phyloP scores from a whole-genome alignment of 2,329 filamentous ascomycete genomes.

The Chalaropsis thielavioides region DNA sequence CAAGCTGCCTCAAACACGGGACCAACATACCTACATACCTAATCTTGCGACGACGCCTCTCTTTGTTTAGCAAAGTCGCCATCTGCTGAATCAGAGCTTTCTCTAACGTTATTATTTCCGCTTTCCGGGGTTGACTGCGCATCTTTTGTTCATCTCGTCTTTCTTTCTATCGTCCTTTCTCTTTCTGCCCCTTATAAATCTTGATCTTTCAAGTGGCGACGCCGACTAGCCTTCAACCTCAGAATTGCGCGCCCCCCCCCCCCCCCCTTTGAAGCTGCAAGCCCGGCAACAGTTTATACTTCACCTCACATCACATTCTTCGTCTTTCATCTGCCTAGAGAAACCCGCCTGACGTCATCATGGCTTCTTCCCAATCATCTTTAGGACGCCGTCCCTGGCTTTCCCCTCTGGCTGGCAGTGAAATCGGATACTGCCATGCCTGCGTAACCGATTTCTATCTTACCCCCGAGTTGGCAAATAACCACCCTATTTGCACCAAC shows the following conservation, averaged over 20 bases:
- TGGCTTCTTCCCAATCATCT: background rate
- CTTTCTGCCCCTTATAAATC: background rate
- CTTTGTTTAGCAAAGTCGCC: background rate
- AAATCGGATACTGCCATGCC: constrained; percentile 60
- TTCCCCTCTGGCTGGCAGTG: background rate
- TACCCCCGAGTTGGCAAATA: constrained; percentile 41
- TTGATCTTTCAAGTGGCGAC: background rate
- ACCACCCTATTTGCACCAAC: constrained; percentile 53
- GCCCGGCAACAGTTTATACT: background rate
- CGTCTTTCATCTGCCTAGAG: background rate
- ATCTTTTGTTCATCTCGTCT: background rate
- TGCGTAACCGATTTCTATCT: constrained; percentile 70
- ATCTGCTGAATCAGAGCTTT: background rate
- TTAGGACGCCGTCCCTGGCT: background rate
- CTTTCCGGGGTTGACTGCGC: background rate
- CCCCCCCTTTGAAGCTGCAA: too few species aligned
- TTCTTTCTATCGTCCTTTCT: background rate
- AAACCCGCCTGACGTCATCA: constrained; percentile 4
- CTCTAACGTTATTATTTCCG: background rate
- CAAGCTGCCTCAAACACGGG: background rate
- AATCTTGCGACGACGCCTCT: background rate
- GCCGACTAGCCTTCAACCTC: background rate
- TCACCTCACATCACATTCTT: background rate
- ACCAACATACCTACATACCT: background rate
- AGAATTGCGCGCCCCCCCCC: too few species aligned